Conservation (phyloP, 129 eudicot genomes). For the Smallanthus sonchifolius region DNA sequence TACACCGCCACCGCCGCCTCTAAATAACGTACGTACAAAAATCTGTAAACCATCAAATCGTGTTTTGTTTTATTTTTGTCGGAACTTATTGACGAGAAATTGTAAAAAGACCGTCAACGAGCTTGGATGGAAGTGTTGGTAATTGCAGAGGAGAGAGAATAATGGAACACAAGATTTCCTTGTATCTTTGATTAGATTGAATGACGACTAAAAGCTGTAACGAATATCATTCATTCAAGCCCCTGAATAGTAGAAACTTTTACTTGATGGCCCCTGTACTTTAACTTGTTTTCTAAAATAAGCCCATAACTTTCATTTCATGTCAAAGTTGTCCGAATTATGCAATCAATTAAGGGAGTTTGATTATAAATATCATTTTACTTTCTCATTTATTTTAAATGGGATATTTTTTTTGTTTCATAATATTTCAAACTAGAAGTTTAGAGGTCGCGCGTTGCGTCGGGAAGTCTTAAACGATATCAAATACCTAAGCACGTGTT, state of each 20-base stretch:
- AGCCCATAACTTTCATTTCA: not conserved
- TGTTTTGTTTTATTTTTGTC: conserved; percentile 46
- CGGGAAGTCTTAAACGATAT: too few species aligned
- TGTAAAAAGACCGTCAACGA: conserved; percentile 35
- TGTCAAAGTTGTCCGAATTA: not conserved
- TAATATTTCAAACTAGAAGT: too few species aligned
- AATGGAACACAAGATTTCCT: not conserved
- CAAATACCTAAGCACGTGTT: too few species aligned
- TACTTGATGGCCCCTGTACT: not conserved
- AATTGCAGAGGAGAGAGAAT: conserved; percentile 8
- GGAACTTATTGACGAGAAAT: conserved; percentile 41
- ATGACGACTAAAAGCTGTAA: conserved; percentile 5
- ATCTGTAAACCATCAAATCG: conserved; percentile 56
- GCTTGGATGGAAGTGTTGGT: not conserved
- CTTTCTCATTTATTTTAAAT: not conserved
- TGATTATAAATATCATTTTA: too few species aligned
- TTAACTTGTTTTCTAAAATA: not conserved
- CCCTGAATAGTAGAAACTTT: not conserved
- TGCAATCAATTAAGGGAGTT: not conserved
- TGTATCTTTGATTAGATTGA: conserved; percentile 21
- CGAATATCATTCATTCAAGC: not conserved
- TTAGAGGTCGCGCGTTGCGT: too few species aligned
- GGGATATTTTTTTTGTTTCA: too few species aligned
- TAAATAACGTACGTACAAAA: conserved; percentile 71
- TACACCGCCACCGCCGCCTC: conserved; percentile 44